These are phyloP conservation scores for Clausena lansium DNA, from an alignment of 345 rosid genomes.

Conservation along the genomic window DNA sequence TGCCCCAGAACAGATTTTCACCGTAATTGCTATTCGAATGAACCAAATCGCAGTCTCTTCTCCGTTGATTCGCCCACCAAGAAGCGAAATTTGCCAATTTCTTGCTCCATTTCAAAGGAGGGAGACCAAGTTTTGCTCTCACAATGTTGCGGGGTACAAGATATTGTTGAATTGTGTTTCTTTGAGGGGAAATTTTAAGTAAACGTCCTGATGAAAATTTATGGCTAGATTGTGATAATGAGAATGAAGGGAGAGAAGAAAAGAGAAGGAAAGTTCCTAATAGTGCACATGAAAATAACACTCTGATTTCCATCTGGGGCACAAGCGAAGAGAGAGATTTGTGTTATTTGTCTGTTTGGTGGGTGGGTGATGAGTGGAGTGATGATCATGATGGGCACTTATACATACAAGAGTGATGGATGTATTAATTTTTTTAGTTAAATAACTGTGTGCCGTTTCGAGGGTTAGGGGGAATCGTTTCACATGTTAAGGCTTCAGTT, in stretches of 20 bases:
- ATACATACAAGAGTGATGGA: not conserved
- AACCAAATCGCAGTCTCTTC: constrained; percentile 42
- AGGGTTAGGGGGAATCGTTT: constrained; percentile 25
- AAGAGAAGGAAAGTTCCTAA: constrained; percentile 27
- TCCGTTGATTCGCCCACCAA: constrained; percentile 38
- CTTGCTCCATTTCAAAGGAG: constrained; percentile 56
- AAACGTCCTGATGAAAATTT: constrained; percentile 17
- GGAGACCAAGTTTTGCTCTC: constrained; percentile 46
- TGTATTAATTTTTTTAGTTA: not conserved
- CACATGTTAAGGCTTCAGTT: constrained; percentile 16
- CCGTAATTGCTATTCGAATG: constrained; percentile 59
- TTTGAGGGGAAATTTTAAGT: not conserved
- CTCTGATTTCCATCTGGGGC: constrained; percentile 2
- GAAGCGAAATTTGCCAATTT: constrained; percentile 46
- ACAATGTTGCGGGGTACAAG: constrained; percentile 43
- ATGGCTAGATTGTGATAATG: constrained; percentile 1
- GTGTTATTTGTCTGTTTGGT: not conserved
- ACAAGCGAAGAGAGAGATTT: not conserved
- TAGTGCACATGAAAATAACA: constrained; percentile 14
- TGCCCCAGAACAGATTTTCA: constrained; percentile 64
- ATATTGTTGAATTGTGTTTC: constrained; percentile 30
- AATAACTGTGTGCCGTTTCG: not conserved
- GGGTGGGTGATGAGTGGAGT: not conserved
- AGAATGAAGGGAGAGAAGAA: constrained; percentile 7
- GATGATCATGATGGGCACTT: not conserved